Evolutionary conservation across 2,329 filamentous ascomycete genomes (phyloP).

Genomic region (Zymoseptoria tritici): DNA sequence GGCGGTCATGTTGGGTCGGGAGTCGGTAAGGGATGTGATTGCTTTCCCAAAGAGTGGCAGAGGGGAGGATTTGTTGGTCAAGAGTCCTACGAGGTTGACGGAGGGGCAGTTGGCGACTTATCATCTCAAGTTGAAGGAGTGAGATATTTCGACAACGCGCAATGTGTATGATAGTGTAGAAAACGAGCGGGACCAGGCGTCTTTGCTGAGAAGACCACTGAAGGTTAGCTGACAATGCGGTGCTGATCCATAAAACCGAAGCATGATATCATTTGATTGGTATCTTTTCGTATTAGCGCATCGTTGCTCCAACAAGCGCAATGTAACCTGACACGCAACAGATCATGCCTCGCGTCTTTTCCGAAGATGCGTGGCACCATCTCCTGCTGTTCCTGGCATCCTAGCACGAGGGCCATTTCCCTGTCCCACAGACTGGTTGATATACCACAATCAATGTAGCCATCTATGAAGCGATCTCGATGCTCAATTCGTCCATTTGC

Average conservation of each 20-base stretch:
- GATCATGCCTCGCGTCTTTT: neutral
- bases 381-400: neutral
- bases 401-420: neutral
- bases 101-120: slow-evolving; percentile 53
- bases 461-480: neutral
- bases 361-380: neutral
- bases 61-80: slow-evolving; percentile 78
- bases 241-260: neutral
- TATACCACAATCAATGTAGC: neutral
- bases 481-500: neutral
- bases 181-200: neutral
- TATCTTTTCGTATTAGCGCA: neutral
- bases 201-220: neutral
- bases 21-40: slow-evolving; percentile 85
- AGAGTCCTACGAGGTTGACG: slow-evolving; percentile 64
- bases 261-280: neutral
- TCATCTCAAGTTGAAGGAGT: slow-evolving; percentile 40
- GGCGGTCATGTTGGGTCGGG: slow-evolving; percentile 66
- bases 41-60: slow-evolving; percentile 92
- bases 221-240: neutral
- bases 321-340: neutral
- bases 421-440: neutral
- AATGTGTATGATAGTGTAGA: neutral
- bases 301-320: neutral
- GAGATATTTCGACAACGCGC: neutral